A percentile compares a stretch with the other conserved stretches of the same genome.
Evolutionary conservation across 345 rosid genomes (phyloP).

Genomic region (Brassica cretica): DNA sequence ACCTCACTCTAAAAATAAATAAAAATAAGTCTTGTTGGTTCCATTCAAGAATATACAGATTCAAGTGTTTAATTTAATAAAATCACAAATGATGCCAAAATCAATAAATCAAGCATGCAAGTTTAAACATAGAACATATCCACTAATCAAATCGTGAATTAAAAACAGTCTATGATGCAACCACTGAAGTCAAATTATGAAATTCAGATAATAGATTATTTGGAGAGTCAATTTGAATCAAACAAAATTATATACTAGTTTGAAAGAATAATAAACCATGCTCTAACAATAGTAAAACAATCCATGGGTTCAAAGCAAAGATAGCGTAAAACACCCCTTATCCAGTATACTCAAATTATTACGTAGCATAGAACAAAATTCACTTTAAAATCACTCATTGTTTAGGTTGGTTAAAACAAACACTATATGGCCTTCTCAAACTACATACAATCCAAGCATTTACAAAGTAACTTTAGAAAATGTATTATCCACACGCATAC

Average conservation of each 20-base stretch:
- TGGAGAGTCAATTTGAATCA: neutral
- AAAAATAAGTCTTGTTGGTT: neutral
- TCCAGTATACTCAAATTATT: neutral
- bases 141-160: neutral
- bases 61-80: neutral
- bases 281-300: neutral
- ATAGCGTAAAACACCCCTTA: neutral
- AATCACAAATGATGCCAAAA: neutral
- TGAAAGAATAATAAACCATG: neutral
- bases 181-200: neutral
- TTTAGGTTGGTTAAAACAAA: neutral
- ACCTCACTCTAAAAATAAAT: neutral
- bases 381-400: neutral
- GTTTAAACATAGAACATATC: neutral
- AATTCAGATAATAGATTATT: neutral
- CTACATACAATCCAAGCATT: neutral
- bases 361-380: neutral
- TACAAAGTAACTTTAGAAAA: neutral
- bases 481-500: neutral
- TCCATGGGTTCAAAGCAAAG: neutral
- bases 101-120: neutral
- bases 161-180: neutral
- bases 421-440: neutral
- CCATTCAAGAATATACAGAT: neutral
- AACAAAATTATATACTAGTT: neutral